Conservation (phyloP, 305 asterid genomes). For the Petunia hybrid region DNA sequence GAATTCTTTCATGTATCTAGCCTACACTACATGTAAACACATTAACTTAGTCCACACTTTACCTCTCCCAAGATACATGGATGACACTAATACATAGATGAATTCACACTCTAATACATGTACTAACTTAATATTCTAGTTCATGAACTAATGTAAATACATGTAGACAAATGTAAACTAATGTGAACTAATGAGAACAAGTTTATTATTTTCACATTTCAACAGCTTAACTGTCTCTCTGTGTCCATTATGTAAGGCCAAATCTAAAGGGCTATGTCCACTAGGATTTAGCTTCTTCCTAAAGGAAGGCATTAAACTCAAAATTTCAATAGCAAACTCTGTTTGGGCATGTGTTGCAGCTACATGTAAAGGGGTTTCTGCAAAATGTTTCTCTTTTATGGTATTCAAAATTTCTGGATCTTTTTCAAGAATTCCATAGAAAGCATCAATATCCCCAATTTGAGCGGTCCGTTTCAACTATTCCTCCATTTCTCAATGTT, state of each 20-base stretch:
- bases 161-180: no score
- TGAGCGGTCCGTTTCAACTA: slow-evolving; percentile 27
- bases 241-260: slow-evolving; percentile 7
- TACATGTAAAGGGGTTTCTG: slow-evolving; percentile 40
- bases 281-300: slow-evolving; percentile 36
- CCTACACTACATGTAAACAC: no score
- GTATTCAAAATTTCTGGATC: slow-evolving; percentile 29
- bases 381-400: slow-evolving; percentile 22
- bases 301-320: slow-evolving; percentile 39
- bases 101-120: no score
- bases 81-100: no score
- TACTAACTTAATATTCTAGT: no score
- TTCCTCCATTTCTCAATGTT: neutral
- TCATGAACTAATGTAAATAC: no score
- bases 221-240: slow-evolving; percentile 27
- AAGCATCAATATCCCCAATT: slow-evolving; percentile 12
- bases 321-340: slow-evolving; percentile 33
- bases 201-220: no score
- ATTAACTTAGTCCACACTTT: no score
- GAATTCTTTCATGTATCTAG: no score
- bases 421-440: neutral
- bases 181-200: no score
- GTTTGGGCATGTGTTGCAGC: slow-evolving; percentile 40
- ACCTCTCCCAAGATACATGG: no score
- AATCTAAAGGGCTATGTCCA: slow-evolving; percentile 44